Percentiles rank a stretch among this genome's conserved stretches.
These are phyloP conservation scores for Umbelopsis sp. DNA, from an alignment of 192 early-diverging fungal genomes.

Conservation along the genomic window DNA sequence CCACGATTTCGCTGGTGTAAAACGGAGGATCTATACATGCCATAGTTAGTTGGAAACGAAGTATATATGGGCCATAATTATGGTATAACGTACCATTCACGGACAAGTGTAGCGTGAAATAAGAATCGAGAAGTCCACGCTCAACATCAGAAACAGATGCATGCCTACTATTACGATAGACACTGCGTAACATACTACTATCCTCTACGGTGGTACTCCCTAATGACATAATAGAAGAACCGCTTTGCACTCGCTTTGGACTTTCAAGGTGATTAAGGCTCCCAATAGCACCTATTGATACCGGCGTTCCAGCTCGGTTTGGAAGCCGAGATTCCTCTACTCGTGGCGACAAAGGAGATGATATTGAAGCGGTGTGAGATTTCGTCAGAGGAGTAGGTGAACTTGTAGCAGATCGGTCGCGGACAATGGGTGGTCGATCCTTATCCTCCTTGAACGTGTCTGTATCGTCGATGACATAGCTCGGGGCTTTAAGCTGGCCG, in stretches of 20 bases:
- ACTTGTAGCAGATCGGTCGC: neutral
- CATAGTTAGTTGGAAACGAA: neutral
- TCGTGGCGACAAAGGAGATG: neutral
- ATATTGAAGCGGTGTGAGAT: neutral
- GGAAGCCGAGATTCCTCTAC: neutral
- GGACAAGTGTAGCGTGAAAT: constrained; percentile 43
- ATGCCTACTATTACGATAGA: neutral
- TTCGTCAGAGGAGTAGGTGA: neutral
- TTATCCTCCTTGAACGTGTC: neutral
- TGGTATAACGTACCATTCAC: constrained; percentile 25
- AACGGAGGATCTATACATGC: constrained; percentile 17
- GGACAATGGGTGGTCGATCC: neutral
- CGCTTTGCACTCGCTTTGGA: constrained; percentile 20
- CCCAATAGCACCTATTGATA: neutral
- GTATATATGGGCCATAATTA: neutral
- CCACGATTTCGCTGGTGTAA: constrained; percentile 35
- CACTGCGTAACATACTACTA: constrained; percentile 2
- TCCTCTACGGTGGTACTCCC: constrained; percentile 25
- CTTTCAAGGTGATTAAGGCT: neutral
- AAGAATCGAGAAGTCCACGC: constrained; percentile 41
- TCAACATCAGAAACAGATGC: constrained; percentile 1
- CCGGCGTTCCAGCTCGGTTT: neutral
- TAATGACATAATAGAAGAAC: constrained; percentile 13
- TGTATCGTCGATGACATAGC: neutral
- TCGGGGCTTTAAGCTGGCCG: neutral